Evolutionary conservation across 371 early-diverging fungal species (phyloP), one percentile per base, ranked within the genome.

Genomic region (Parasitella parasitica): DNA sequence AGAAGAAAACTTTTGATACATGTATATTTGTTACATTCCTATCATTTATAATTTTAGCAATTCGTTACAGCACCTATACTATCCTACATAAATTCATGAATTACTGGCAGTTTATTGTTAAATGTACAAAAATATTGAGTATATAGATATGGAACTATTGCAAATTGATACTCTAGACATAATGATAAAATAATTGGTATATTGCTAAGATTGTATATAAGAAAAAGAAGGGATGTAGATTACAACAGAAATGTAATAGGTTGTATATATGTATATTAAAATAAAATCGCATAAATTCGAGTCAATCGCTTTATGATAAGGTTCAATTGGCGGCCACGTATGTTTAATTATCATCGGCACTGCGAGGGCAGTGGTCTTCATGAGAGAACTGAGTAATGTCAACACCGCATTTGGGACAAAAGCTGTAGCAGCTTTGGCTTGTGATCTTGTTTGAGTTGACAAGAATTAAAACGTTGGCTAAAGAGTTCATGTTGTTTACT

Each of bases 351-450:
- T n/a, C n/a, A n/a, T n/a, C n/a, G n/a, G 48, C 24, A 27, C 56
- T 49, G 13, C 35, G 51, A 30, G 69, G 57, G 26, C 69, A 68
- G 26, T 50, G 37, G 24, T 64, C 57, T 35, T 68, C 69, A 59
- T 68, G 69, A 26, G 69, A 59, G 27, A 68, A 68, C 36, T 60
- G 60, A 26, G 64, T 55, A 18, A 48, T 59, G 46, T 68, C 69
- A 9, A 68, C 49, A 32, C 69, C 69, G 46, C 69, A 68, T 36
- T 56, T 57, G 6, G 69, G 68, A 15, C 68, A 68, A 37, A 68
- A 68, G 22, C 37, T 61, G 26, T 61, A 61, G 22, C 49, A 54
- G 20, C 54, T 48, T 15, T 59, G 59, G 39, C 46, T 57, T 43
- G 4, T 15, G 28, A 24, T 55, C 30, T 50, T 20, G 22, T 46